Evolutionary conservation across 805 yeast species (phyloP).

Genomic region (Candida adriatica): DNA sequence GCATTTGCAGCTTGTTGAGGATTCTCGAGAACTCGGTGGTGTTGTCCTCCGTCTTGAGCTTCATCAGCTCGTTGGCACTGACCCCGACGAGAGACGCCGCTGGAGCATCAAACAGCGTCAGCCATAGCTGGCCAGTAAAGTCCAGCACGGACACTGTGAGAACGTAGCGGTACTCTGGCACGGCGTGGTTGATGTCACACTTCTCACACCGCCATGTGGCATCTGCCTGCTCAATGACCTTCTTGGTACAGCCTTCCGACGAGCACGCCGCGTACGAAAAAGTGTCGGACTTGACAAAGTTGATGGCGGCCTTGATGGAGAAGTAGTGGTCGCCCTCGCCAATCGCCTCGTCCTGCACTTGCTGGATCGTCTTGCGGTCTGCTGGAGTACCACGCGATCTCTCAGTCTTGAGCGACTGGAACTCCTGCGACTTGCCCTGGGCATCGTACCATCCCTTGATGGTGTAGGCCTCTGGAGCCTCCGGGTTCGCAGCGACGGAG

Average conservation of each 20-base stretch:
- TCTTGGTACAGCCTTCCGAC: conserved; percentile 71
- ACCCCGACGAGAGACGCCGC: conserved; percentile 64
- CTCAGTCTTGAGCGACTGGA: conserved; percentile 56
- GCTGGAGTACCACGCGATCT: conserved; percentile 37
- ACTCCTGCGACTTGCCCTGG: conserved; percentile 57
- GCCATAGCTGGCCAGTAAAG: conserved; percentile 76
- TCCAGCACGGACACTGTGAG: conserved; percentile 75
- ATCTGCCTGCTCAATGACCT: conserved; percentile 66
- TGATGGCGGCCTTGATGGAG: conserved; percentile 65
- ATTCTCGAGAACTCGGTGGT: conserved; percentile 36
- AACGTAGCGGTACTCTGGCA: conserved; percentile 76
- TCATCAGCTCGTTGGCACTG: conserved; percentile 50
- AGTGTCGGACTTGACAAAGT: conserved; percentile 64
- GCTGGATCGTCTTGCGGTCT: conserved; percentile 60
- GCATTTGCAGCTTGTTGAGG: conserved; percentile 49
- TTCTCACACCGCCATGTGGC: conserved; percentile 92
- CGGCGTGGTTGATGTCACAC: conserved; percentile 63
- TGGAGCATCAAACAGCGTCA: conserved; percentile 80
- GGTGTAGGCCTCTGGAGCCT: conserved; percentile 77
- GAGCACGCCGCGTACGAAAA: conserved; percentile 89
- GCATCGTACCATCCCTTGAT: conserved; percentile 94
- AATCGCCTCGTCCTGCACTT: conserved; percentile 58
- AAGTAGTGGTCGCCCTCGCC: conserved; percentile 86
- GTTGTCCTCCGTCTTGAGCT: conserved; percentile 40
- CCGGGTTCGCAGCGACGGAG: conserved; percentile 74